Conservation (phyloP, 2,329 filamentous ascomycete genomes). For the Beauveria sp. region DNA sequence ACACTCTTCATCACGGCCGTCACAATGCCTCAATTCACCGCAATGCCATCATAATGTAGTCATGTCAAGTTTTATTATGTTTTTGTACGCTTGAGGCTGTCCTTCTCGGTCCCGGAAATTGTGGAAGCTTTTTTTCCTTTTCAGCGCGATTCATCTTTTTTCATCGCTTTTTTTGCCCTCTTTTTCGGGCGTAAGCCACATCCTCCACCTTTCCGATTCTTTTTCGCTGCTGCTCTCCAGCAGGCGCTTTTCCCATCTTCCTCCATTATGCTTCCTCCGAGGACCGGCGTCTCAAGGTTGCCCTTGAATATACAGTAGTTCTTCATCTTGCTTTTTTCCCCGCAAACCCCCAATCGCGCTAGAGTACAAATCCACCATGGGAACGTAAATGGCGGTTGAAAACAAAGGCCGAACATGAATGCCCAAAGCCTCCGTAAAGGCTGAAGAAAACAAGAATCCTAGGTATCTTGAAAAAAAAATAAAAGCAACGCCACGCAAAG, state of each 20-base stretch:
- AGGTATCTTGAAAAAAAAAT: slow-evolving; percentile 9
- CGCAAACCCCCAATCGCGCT: neutral
- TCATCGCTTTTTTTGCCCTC: neutral
- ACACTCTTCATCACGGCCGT: neutral
- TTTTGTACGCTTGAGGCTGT: slow-evolving; percentile 9
- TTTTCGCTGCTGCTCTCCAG: neutral
- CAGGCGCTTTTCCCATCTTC: neutral
- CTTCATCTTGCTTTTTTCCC: slow-evolving; percentile 2
- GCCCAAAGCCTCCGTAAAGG: slow-evolving; percentile 6
- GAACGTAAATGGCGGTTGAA: slow-evolving; percentile 7
- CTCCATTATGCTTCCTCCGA: slow-evolving; percentile 7
- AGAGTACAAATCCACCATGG: slow-evolving; percentile 11
- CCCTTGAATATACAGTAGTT: slow-evolving; percentile 6
- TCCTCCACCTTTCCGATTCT: neutral
- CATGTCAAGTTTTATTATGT: slow-evolving; percentile 4
- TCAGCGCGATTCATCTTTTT: neutral
- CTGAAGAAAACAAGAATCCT: slow-evolving; percentile 9
- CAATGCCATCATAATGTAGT: neutral
- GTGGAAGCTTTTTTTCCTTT: neutral
- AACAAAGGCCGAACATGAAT: slow-evolving; percentile 7
- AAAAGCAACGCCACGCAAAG: slow-evolving; percentile 10
- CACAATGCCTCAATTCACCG: neutral
- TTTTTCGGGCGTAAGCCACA: neutral
- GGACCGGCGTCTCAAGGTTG: neutral
- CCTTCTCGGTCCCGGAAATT: slow-evolving; percentile 2